Evolutionary conservation across 805 yeast genomes (phyloP), one percentile per base, ranked within the genome.

Genomic region (Metschnikowia matae): DNA sequence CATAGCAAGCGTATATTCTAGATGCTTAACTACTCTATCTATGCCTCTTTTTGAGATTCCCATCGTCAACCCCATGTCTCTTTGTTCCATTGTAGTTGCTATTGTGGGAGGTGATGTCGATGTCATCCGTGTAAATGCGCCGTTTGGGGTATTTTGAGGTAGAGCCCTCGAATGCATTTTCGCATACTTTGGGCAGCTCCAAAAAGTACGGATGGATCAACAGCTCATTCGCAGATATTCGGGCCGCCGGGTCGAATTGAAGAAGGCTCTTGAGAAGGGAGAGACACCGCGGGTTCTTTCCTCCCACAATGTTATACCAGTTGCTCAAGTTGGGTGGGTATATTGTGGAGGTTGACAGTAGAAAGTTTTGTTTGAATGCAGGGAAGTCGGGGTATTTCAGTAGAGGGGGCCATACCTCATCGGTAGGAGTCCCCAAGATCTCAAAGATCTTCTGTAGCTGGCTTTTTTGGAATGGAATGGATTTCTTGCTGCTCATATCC

Each of bases 361-460:
- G 44, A 20, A 68, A 59, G 48, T 83, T 78, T 49, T 89, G 75
- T 49, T 68, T 71, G 52, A 73, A 71, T 15, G 72, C 63, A 20
- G 57, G 55, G 64, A 78, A 94, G 62, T 94, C 99, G 0, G 99
- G 98, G 62, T 89, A 91, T 54, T 82, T 83, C 39, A 77, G 74
- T 36, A 94, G 67, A 20, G 84, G 74, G 0, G 94, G 86, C 98
- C 99, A 94, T 44, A 73, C 77, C n/a, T 83, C 79, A 4, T 73
- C 62, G 3, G 80, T 80, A 0, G 99, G 99, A 0, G 96, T 82
- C 0, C 99, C 99, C 54, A 94, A 68, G n/a, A 94, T 85, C 66
- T 94, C 98, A 26, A 94, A 74, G 21, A 94, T 91, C 64, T 89
- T 90, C 60, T 87, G 86, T 63, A 92, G 78, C 70, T 94, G 99